Percentiles rank a stretch among this genome's conserved stretches.
Conservation (phyloP, 2,329 filamentous ascomycete genomes). For the Phialocephala sp. region DNA sequence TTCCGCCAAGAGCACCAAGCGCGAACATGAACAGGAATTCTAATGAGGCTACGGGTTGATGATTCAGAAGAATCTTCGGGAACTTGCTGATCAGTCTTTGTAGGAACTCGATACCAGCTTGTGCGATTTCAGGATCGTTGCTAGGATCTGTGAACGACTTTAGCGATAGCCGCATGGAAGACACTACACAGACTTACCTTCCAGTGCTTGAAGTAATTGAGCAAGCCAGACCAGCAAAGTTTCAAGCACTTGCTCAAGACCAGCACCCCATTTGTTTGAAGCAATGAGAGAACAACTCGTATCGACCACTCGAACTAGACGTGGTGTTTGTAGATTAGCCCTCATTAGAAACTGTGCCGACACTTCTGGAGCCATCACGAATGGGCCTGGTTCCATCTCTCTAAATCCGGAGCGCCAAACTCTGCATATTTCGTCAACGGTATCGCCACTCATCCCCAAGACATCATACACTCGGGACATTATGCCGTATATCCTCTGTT, state of each 20-base stretch:
- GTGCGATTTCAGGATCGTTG: slow-evolving; percentile 73
- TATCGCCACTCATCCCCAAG: slow-evolving; percentile 67
- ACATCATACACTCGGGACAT: slow-evolving; percentile 55
- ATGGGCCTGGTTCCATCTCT: slow-evolving; percentile 75
- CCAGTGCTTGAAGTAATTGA: slow-evolving; percentile 65
- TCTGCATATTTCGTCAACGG: slow-evolving; percentile 73
- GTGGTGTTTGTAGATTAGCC: slow-evolving; percentile 63
- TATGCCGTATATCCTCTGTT: slow-evolving; percentile 56
- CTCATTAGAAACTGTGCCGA: slow-evolving; percentile 71
- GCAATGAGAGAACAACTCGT: slow-evolving; percentile 74
- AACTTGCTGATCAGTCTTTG: slow-evolving; percentile 67
- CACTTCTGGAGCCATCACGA: slow-evolving; percentile 71
- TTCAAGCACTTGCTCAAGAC: slow-evolving; percentile 55
- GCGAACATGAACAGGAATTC: slow-evolving; percentile 75
- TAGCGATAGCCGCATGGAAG: neutral
- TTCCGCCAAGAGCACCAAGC: slow-evolving; percentile 70
- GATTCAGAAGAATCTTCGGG: slow-evolving; percentile 63
- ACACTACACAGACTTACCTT: slow-evolving; percentile 50
- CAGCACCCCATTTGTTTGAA: slow-evolving; percentile 56
- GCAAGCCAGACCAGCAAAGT: slow-evolving; percentile 66
- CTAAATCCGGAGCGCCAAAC: slow-evolving; percentile 77
- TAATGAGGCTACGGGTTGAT: slow-evolving; percentile 60
- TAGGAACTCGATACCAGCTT: slow-evolving; percentile 76
- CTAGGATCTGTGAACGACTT: slow-evolving; percentile 53
- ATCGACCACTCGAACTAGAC: slow-evolving; percentile 63